A percentile compares a stretch with the other conserved stretches of the same genome.
These are phyloP conservation scores for Globisporangium emineosum DNA, from an alignment of 352 stramenopile species.

Conservation along the genomic window DNA sequence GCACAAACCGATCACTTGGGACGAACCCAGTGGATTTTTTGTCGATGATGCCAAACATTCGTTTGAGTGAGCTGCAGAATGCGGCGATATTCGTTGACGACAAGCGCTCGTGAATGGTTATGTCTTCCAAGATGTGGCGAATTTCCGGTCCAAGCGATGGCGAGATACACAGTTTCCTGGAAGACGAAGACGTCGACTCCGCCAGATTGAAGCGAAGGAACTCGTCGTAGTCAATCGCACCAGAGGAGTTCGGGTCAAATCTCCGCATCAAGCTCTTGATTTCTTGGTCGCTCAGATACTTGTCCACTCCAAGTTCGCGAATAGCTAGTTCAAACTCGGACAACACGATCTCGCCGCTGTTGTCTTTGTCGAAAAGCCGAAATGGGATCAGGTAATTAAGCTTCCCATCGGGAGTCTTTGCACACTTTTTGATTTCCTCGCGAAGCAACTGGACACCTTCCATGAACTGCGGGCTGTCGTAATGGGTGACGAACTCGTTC, in stretches of 20 bases:
- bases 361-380: constrained; percentile 68
- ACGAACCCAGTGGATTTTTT: constrained; percentile 62
- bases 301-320: constrained; percentile 67
- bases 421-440: constrained; percentile 68
- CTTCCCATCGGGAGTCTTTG: constrained; percentile 77
- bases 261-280: constrained; percentile 77
- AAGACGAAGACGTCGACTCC: constrained; percentile 54
- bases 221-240: constrained; percentile 70
- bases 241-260: constrained; percentile 66
- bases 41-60: constrained; percentile 82
- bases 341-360: constrained; percentile 59
- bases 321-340: constrained; percentile 71
- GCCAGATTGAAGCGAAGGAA: constrained; percentile 76
- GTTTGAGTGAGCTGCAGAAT: constrained; percentile 67
- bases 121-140: constrained; percentile 44
- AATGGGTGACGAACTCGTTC: constrained; percentile 78
- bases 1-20: constrained; percentile 38
- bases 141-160: constrained; percentile 17
- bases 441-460: constrained; percentile 69
- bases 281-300: constrained; percentile 70
- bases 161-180: constrained; percentile 16
- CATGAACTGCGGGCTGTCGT: constrained; percentile 75
- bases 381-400: constrained; percentile 75
- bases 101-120: constrained; percentile 48
- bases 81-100: constrained; percentile 33